A percentile compares a stretch with the other conserved stretches of the same genome.
These are phyloP conservation scores for Tuber umbilicatum DNA, from an alignment of 495 filamentous ascomycete genomes.

Conservation along the genomic window DNA sequence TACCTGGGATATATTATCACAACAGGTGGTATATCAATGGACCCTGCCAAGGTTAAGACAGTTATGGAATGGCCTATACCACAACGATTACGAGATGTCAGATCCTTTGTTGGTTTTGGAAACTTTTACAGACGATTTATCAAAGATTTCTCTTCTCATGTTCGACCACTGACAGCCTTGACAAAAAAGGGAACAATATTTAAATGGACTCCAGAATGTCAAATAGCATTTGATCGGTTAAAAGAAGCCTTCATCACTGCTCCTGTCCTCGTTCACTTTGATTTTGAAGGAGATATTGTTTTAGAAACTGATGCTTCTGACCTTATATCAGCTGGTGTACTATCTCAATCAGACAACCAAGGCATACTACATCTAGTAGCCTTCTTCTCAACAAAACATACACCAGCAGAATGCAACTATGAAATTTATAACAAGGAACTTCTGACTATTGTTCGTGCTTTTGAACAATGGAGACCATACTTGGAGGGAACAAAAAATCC, in stretches of 20 bases:
- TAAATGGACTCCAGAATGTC: neutral
- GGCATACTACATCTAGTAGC: neutral
- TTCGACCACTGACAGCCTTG: neutral
- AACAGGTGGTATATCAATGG: neutral
- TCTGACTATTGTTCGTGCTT: no score
- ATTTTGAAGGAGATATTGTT: constrained; percentile 37
- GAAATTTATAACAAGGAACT: neutral
- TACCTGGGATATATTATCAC: neutral
- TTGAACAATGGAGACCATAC: no score
- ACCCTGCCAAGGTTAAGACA: constrained; percentile 3
- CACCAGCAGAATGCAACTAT: neutral
- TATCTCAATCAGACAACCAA: neutral
- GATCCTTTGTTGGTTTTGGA: constrained; percentile 20
- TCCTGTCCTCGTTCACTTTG: neutral
- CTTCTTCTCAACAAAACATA: neutral
- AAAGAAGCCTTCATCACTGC: neutral
- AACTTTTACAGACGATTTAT: constrained; percentile 23
- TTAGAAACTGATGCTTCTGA: neutral
- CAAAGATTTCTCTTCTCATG: neutral
- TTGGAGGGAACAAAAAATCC: no score
- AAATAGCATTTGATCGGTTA: neutral
- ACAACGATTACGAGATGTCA: constrained; percentile 17
- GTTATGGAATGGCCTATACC: constrained; percentile 17
- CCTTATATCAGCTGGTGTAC: constrained; percentile 10
- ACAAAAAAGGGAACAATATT: neutral